Percentiles rank a stretch among this genome's conserved stretches.
Conservation (phyloP, 495 filamentous ascomycete species). For the Gamarada debralockiae region DNA sequence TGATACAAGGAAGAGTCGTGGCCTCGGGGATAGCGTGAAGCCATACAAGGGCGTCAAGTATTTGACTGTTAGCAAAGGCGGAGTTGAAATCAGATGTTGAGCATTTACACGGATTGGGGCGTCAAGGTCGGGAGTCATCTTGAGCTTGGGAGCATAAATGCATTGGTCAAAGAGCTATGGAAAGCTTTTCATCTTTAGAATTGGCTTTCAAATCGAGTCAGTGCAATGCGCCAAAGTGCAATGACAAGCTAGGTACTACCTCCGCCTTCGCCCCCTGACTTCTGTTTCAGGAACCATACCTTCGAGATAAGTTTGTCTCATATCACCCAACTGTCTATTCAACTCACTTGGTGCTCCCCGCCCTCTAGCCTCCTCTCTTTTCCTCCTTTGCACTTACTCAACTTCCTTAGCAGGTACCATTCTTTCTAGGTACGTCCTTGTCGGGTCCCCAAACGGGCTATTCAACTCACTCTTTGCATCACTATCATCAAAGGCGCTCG, state of each 20-base stretch:
- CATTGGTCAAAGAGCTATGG: neutral
- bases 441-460: neutral
- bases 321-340: slow-evolving; percentile 4
- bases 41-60: slow-evolving; percentile 99
- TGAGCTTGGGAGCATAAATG: too few species aligned
- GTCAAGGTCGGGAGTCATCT: neutral
- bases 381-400: neutral
- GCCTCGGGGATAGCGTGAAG: slow-evolving; percentile 81
- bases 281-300: neutral
- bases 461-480: too few species aligned
- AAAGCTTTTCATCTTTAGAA: neutral
- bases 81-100: slow-evolving; percentile 62
- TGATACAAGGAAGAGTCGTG: slow-evolving; percentile 80
- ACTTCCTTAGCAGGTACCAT: neutral
- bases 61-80: slow-evolving; percentile 79
- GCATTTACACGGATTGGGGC: slow-evolving; percentile 2
- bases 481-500: too few species aligned
- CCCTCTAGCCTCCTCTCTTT: neutral
- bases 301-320: slow-evolving; percentile 2
- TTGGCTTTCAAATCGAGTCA: too few species aligned
- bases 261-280: neutral
- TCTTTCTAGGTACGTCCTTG: neutral
- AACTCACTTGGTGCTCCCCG: neutral
- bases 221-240: too few species aligned
- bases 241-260: too few species aligned